Evolutionary conservation across 768 basidiomycete genomes (phyloP), one percentile per base, ranked within the genome.

Genomic region (Tylopilus rubrobrunneus): DNA sequence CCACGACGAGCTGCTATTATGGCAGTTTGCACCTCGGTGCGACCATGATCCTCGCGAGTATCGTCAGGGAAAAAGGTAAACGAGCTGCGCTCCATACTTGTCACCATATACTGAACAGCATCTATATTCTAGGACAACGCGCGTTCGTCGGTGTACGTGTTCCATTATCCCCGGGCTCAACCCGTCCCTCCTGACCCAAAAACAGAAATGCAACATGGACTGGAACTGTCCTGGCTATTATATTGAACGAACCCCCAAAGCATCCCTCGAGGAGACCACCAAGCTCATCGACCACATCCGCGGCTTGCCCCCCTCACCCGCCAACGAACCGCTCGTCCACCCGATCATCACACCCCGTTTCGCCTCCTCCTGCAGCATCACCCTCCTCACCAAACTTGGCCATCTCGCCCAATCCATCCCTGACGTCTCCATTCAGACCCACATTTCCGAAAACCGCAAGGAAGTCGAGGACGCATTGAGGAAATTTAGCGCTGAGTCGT

Each of bases 311-410:
- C 61, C 67, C 8, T 57, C 69, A 21, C 58, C 56, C 33, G 49
- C 57, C 23, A 60, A 67, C 33, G 73, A 76, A 56, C 76, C 80
- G 7, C 83, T 94, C 29, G 87, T 97, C 10, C 85, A 89, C 49
- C 95, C 95, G 8, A 85, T 94, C 63, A 71, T 98, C 39, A 97
- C 95, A 0, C 95, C 95, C 4, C 87, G 95, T 23, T 97, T 96
- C 69, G 95, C 95, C 28, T 85, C 96, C 55, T 85, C 89, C 12
- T 95, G 92, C 72, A 83, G 91, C 0, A 66, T 76, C 7, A 70
- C 77, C 10, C 81, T 94, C 27, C 78, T 98, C 48, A 46, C 63
- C 1, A 69, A 72, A 0, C 75, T 98, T 10, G 83, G 87, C 4
- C 3, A 51, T 5, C 56, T 95, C 27, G 87, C 87, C 0, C 63